phyloP scores from a whole-genome alignment of 1,284 basidiomycete genomes.

The Trichosporon ovoides region DNA sequence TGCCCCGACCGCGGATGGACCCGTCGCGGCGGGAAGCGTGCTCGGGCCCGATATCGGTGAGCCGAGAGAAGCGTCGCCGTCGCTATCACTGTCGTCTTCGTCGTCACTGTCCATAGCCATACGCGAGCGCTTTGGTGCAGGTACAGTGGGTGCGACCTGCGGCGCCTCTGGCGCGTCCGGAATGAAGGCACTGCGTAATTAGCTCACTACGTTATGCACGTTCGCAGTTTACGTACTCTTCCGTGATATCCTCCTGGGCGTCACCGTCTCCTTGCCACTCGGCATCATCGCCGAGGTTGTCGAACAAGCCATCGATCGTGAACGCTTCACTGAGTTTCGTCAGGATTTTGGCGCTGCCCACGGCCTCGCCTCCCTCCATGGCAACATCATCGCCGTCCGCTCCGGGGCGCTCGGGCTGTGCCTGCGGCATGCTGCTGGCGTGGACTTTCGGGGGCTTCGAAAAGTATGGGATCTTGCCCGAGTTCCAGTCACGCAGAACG shows the following conservation, averaged over 20 bases:
- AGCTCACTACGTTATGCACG: too few relatives aligned
- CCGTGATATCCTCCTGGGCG: slow-evolving; percentile 24
- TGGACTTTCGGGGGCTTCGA: slow-evolving; percentile 72
- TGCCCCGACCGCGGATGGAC: background rate
- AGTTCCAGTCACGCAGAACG: slow-evolving; percentile 92
- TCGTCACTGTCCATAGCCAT: background rate
- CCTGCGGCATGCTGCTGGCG: slow-evolving; percentile 55
- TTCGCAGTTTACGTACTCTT: slow-evolving; percentile 7
- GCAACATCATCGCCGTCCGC: slow-evolving; percentile 29
- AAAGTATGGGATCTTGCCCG: slow-evolving; percentile 88
- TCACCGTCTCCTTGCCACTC: slow-evolving; percentile 41
- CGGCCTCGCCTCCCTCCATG: slow-evolving; percentile 34
- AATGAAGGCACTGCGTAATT: background rate
- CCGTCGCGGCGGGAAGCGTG: background rate
- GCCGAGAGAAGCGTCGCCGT: slow-evolving; percentile 10
- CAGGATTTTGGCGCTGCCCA: slow-evolving; percentile 45
- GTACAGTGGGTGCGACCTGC: background rate
- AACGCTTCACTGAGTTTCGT: slow-evolving; percentile 45
- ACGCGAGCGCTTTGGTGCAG: background rate
- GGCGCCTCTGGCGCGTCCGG: too few relatives aligned
- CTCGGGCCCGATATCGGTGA: slow-evolving; percentile 8
- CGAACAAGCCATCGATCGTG: slow-evolving; percentile 46
- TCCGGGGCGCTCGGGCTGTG: slow-evolving; percentile 16
- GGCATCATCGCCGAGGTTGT: slow-evolving; percentile 40
- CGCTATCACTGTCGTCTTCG: background rate